Evolutionary conservation across 148 eudicot species (phyloP).

Genomic region (Rhododendron ovatum): DNA sequence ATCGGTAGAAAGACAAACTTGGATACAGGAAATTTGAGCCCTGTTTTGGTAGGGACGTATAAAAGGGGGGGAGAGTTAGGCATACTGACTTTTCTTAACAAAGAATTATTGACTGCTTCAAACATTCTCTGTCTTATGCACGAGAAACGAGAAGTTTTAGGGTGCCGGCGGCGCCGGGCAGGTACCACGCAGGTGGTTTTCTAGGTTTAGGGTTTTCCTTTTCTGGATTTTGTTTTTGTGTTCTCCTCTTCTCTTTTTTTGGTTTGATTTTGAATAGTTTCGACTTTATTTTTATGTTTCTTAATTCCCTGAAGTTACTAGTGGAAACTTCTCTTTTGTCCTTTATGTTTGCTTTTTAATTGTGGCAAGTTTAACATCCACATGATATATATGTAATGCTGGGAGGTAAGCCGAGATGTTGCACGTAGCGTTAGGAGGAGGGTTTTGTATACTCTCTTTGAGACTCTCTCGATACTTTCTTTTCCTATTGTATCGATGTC

Average conservation of each 20-base stretch:
- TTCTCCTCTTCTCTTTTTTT: not conserved
- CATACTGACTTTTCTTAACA: not conserved
- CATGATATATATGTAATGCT: no score
- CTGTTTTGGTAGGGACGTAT: not conserved
- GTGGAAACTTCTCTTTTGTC: not conserved
- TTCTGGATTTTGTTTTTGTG: not conserved
- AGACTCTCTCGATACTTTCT: no score
- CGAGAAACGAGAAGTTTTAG: no score
- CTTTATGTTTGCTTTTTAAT: not conserved
- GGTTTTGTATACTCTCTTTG: no score
- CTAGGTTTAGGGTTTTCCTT: not conserved
- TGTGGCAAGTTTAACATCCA: not conserved
- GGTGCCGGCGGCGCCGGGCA: no score
- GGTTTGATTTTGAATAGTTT: not conserved
- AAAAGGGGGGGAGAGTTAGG: not conserved
- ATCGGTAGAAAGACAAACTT: not conserved
- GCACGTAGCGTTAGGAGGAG: no score
- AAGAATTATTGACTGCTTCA: not conserved
- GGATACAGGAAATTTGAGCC: not conserved
- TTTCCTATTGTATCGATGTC: no score
- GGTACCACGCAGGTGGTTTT: no score
- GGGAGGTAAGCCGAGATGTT: no score
- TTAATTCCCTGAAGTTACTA: not conserved
- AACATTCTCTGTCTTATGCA: not conserved
- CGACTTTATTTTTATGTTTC: no score